Conservation (phyloP, 192 early-diverging fungal species). For the Coemansia aciculifera region DNA sequence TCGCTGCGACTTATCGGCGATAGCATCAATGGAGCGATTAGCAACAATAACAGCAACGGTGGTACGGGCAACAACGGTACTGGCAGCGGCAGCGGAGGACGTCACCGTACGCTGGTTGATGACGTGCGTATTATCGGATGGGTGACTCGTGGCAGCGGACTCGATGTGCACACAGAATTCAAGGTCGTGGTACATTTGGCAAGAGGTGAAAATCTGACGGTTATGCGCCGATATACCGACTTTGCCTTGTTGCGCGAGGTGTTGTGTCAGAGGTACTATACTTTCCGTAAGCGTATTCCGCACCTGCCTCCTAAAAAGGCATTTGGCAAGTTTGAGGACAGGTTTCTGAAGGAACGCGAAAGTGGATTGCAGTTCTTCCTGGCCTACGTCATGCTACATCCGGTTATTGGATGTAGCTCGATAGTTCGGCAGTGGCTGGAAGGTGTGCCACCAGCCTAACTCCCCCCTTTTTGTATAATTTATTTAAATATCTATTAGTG, state of each 20-base stretch:
- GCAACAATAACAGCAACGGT: not conserved
- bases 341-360: conserved; percentile 51
- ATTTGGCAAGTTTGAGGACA: conserved; percentile 56
- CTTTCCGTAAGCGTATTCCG: conserved; percentile 49
- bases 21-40: not conserved
- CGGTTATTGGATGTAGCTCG: conserved; percentile 54
- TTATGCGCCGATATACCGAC: conserved; percentile 53
- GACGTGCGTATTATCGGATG: conserved; percentile 54
- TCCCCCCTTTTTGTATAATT: not conserved
- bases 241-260: conserved; percentile 45
- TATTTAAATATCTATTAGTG: not conserved
- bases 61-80: not conserved
- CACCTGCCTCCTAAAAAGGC: conserved; percentile 46
- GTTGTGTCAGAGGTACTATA: conserved; percentile 31
- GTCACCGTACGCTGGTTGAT: conserved; percentile 29
- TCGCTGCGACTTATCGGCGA: conserved; percentile 22
- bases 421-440: conserved; percentile 46
- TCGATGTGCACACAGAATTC: conserved; percentile 53
- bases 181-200: conserved; percentile 46
- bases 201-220: conserved; percentile 34
- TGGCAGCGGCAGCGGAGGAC: not conserved
- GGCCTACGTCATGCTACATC: conserved; percentile 54
- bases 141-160: conserved; percentile 42
- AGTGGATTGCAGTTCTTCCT: conserved; percentile 56
- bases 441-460: not conserved